Evolutionary conservation across 2,329 filamentous ascomycete species (phyloP).

Genomic region (Colletotrichum acutatum): DNA sequence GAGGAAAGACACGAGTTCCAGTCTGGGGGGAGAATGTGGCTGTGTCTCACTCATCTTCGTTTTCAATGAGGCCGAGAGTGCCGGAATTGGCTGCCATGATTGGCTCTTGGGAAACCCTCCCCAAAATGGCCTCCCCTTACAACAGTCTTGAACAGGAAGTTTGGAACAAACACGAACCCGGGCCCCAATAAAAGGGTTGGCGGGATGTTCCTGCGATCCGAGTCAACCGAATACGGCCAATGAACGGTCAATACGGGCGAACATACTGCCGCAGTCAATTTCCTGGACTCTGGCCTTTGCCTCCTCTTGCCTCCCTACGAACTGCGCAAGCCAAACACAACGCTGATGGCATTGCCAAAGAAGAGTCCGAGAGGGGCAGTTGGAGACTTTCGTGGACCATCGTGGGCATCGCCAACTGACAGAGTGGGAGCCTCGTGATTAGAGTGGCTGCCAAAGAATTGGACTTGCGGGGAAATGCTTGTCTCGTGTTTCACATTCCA

Average conservation of each 20-base stretch:
- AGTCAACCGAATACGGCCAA: conserved; percentile 2
- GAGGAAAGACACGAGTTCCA: background rate
- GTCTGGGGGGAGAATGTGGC: conserved; percentile 23
- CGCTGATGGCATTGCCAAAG: background rate
- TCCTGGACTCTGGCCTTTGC: background rate
- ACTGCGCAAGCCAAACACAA: background rate
- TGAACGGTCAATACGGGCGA: background rate
- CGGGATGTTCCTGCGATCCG: conserved; percentile 5
- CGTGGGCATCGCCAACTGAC: background rate
- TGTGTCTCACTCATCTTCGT: conserved; percentile 31
- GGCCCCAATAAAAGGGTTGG: background rate
- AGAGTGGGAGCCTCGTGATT: background rate
- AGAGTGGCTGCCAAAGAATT: conserved; percentile 16
- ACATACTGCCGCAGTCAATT: background rate
- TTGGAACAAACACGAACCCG: background rate
- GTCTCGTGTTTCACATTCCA: conserved; percentile 30
- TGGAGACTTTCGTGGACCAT: background rate
- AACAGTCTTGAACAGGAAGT: background rate
- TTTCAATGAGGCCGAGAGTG: conserved; percentile 6
- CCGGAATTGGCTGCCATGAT: conserved; percentile 23
- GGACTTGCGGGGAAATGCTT: conserved; percentile 34
- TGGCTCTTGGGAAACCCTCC: background rate
- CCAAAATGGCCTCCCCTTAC: background rate
- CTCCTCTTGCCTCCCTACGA: too few species aligned
- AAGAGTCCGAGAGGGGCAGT: background rate